Evolutionary conservation across 2,329 filamentous ascomycete species (phyloP), one percentile per base, ranked within the genome.

Genomic region (Xylaria sp.): DNA sequence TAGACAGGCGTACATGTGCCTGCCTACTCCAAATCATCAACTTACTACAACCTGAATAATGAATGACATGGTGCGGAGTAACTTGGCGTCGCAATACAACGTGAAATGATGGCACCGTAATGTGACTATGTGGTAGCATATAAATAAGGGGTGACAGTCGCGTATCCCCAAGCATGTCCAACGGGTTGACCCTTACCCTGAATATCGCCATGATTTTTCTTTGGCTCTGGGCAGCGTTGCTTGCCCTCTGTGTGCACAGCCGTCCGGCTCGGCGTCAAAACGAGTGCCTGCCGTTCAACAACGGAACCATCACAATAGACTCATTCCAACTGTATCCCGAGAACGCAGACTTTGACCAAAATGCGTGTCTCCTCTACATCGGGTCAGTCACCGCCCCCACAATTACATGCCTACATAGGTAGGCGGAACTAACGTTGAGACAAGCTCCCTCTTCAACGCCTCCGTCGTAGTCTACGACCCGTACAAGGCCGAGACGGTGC

Each of bases 311-410:
- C 24, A 48, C 51, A 3, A 56, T 66, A 21, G 54, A 52, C 13
- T 59, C 61, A 7, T 71, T 65, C 50, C 71, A 72, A 37, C 56
- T 73, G 1, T 73, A 73, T 37, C 69, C 72, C 9, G 70, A 72
- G 46, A 72, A 73, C 38, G 68, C 66, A 4, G 71, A 73, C 42
- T 73, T 68, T 54, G 68, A 73, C 54, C 46, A 58, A 5, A 54
- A 66, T n/a, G 55, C 57, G 17, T 73, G 70, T 44, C 57, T 70
- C 21, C 50, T 71, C 18, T 71, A 69, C 46, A 67, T 73, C 26
- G 66, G 67, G 68, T 70, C 38, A 20, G 60, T 52, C 4, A 37
- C 42, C 34, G 9, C 40, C n/a, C 8, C 16, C 4, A 38, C 37
- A 11, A 37, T 3, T 13, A 16, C 21, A 16, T 29, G 17, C 34